Conservation (phyloP, 2,329 filamentous ascomycete genomes). For the Xylariaceae sp. region DNA sequence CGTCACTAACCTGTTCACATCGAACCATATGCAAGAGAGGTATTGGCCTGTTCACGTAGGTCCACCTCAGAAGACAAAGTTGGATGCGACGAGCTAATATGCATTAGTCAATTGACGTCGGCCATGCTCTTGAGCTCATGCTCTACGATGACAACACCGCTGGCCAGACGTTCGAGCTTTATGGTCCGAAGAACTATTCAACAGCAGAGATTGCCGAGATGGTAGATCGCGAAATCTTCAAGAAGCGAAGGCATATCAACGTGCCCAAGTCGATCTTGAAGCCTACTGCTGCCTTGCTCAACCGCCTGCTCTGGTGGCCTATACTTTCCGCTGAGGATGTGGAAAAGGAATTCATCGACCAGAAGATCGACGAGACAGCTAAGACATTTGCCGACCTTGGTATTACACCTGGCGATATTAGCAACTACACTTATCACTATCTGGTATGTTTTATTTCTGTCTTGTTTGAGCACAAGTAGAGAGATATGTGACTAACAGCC, state of each 20-base stretch:
- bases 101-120: slow-evolving; percentile 81
- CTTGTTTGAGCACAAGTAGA: not conserved
- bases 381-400: slow-evolving; percentile 96
- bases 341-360: slow-evolving; percentile 91
- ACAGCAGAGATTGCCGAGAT: slow-evolving; percentile 84
- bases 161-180: slow-evolving; percentile 91
- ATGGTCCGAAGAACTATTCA: slow-evolving; percentile 90
- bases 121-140: slow-evolving; percentile 86
- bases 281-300: slow-evolving; percentile 74
- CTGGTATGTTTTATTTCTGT: slow-evolving; percentile 66
- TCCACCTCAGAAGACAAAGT: slow-evolving; percentile 17
- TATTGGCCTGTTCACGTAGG: slow-evolving; percentile 89
- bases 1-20: slow-evolving; percentile 80
- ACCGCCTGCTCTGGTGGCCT: slow-evolving; percentile 89
- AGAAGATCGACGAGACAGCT: slow-evolving; percentile 84
- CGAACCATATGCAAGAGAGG: slow-evolving; percentile 91
- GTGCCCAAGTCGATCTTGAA: slow-evolving; percentile 81
- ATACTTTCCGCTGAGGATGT: slow-evolving; percentile 82
- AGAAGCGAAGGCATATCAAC: slow-evolving; percentile 89
- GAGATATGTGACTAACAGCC: slow-evolving; percentile 32
- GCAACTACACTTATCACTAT: slow-evolving; percentile 90
- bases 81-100: slow-evolving; percentile 11
- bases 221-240: slow-evolving; percentile 91
- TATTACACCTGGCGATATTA: slow-evolving; percentile 87
- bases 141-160: slow-evolving; percentile 89